phyloP scores from a whole-genome alignment of 345 rosid species.

The Balakata baccata region DNA sequence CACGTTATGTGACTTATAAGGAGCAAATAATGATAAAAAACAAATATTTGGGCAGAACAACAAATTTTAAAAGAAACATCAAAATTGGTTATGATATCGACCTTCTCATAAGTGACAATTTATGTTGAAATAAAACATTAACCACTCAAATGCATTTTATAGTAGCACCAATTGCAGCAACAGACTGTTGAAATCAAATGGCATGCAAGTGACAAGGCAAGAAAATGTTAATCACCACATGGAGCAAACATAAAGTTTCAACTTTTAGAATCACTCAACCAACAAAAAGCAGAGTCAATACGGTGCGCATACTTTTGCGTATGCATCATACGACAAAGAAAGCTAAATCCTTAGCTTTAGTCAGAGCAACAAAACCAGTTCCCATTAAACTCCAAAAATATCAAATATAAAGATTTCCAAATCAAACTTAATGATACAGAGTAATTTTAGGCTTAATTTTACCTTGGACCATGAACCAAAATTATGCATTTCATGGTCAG shows the following conservation, averaged over 20 bases:
- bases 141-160: background rate
- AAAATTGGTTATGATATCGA: no score
- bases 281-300: background rate
- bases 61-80: background rate
- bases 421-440: background rate
- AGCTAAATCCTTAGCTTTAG: background rate
- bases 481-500: background rate
- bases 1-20: no score
- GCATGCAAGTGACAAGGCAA: background rate
- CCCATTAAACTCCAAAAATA: background rate
- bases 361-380: background rate
- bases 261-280: no score
- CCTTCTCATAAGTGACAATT: background rate
- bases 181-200: background rate
- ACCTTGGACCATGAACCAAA: background rate
- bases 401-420: background rate
- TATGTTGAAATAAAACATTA: background rate
- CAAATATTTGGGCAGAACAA: background rate
- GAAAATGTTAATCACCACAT: background rate
- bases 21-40: no score
- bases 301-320: background rate
- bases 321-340: no score
- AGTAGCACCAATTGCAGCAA: background rate
- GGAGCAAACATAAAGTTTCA: background rate
- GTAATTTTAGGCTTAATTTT: background rate